These are phyloP conservation scores for Gastrodia elata DNA, from an alignment of 106 monocot species.

Conservation along the genomic window DNA sequence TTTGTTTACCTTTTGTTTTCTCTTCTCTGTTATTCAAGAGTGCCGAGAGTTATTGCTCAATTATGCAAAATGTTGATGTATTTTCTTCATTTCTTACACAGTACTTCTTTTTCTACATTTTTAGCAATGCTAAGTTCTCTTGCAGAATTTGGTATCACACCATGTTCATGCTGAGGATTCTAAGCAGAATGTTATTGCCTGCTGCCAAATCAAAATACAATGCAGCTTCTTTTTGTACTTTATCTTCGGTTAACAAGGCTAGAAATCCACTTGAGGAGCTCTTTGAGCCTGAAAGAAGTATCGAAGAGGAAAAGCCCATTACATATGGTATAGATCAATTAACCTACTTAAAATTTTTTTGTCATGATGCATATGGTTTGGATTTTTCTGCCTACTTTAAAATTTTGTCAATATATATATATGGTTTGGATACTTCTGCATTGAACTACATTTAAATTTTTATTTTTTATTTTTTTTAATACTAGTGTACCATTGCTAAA, in stretches of 20 bases:
- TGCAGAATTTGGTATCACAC: neutral
- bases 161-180: conserved; percentile 29
- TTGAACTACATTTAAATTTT: neutral
- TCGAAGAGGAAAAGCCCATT: conserved; percentile 40
- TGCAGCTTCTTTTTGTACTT: conserved; percentile 8
- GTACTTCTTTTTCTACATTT: neutral
- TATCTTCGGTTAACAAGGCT: conserved; percentile 5
- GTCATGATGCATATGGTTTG: neutral
- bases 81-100: neutral
- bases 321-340: conserved; percentile 13
- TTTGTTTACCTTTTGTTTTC: neutral
- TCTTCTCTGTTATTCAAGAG: neutral
- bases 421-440: neutral
- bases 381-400: no score
- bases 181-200: conserved; percentile 15
- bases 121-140: neutral
- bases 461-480: neutral
- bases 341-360: neutral
- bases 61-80: neutral
- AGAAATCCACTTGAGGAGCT: conserved; percentile 41
- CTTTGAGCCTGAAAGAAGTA: conserved; percentile 34
- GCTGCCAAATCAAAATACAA: conserved; percentile 12
- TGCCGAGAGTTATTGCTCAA: neutral
- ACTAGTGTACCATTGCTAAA: neutral
- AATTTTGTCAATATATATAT: no score